Evolutionary conservation across 208 protist genomes (phyloP).

Genomic region (Herpetomonas muscarum): DNA sequence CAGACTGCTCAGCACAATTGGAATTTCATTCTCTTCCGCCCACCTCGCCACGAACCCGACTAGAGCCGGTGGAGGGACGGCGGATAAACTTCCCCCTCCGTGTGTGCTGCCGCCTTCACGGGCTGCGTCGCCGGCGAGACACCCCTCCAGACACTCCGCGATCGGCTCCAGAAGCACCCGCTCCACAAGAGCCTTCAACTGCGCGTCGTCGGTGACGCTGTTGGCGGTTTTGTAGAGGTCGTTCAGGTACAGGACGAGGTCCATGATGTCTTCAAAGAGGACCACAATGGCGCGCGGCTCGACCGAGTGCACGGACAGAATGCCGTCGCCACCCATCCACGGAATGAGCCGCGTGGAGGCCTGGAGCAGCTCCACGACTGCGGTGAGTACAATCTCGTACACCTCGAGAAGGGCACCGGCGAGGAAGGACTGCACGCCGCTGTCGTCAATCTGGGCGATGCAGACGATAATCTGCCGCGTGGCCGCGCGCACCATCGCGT

Average conservation of each 20-base stretch:
- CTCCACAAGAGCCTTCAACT: constrained; percentile 7
- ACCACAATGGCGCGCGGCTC: constrained; percentile 9
- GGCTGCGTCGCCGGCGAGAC: background rate
- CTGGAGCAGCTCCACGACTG: constrained; percentile 27
- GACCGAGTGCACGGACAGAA: background rate
- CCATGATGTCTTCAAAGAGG: constrained; percentile 69
- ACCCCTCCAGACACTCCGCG: background rate
- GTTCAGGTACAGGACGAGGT: constrained; percentile 83
- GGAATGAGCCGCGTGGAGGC: background rate
- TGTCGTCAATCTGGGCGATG: constrained; percentile 55
- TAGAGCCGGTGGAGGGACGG: background rate
- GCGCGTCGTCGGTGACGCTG: constrained; percentile 11
- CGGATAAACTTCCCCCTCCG: background rate
- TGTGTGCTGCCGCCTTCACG: background rate
- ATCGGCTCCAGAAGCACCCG: constrained; percentile 11
- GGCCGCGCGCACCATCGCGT: constrained; percentile 76
- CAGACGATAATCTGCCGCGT: constrained; percentile 80
- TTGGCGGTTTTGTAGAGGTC: constrained; percentile 59
- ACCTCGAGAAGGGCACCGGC: constrained; percentile 35
- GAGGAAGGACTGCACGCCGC: constrained; percentile 42
- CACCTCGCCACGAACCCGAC: background rate
- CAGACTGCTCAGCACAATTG: background rate
- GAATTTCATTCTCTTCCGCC: background rate
- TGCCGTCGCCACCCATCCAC: background rate
- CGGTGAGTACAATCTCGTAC: constrained; percentile 24